Conservation (phyloP, 148 eudicot species). For the Rhododendron henanense region DNA sequence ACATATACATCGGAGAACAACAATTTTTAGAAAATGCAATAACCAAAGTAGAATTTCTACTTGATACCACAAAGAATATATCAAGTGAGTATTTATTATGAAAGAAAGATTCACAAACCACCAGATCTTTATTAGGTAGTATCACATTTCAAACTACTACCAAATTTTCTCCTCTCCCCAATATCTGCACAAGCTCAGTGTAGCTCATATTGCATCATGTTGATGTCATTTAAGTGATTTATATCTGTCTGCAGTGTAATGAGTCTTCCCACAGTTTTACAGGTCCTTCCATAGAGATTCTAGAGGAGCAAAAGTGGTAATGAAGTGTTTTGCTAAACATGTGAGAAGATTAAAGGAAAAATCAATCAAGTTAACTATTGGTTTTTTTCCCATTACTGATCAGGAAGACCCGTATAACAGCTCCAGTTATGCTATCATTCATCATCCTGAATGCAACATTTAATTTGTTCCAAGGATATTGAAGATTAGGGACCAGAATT, state of each 20-base stretch:
- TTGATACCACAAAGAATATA: neutral
- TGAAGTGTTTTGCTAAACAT: neutral
- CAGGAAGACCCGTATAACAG: neutral
- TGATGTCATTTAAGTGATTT: neutral
- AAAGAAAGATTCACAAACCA: neutral
- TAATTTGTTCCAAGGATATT: neutral
- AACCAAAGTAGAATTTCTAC: neutral
- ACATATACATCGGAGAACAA: neutral
- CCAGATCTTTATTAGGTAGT: neutral
- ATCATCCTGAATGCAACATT: slow-evolving; percentile 6
- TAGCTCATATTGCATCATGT: neutral
- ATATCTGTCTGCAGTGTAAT: neutral
- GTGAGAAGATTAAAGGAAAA: neutral
- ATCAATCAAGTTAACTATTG: neutral
- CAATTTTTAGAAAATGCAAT: neutral
- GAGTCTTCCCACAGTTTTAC: neutral
- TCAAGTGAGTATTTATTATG: neutral
- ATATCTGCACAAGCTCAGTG: neutral
- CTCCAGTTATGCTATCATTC: neutral
- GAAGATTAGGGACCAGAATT: neutral
- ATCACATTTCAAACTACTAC: neutral
- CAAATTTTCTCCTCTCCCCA: neutral
- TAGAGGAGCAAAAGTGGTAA: neutral
- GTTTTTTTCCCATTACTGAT: neutral
- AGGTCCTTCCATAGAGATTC: neutral